These are phyloP conservation scores for Fusarium concolor DNA, from an alignment of 2,329 filamentous ascomycete genomes.

Conservation along the genomic window DNA sequence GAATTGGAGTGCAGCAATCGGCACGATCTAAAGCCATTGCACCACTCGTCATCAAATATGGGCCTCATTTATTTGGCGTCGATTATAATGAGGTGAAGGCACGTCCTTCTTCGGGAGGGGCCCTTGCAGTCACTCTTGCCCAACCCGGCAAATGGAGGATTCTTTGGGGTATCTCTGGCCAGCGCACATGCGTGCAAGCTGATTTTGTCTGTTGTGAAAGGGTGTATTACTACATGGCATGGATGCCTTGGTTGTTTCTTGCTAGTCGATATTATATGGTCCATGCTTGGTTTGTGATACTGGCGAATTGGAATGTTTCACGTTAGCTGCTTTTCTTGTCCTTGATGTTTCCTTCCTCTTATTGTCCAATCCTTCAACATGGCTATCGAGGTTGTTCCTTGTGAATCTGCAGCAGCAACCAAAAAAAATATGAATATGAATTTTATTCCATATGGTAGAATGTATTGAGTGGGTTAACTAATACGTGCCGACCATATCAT, in stretches of 20 bases:
- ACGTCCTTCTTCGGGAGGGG: neutral
- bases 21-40: neutral
- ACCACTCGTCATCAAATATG: neutral
- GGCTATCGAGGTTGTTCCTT: neutral
- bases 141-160: neutral
- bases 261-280: constrained; percentile 19
- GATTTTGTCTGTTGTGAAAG: constrained; percentile 20
- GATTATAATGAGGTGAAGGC: neutral
- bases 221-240: constrained; percentile 36
- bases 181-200: constrained; percentile 6
- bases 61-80: neutral
- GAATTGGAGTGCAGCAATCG: constrained; percentile 26
- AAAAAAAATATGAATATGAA: neutral
- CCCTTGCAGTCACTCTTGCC: neutral
- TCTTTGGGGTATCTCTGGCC: constrained; percentile 4
- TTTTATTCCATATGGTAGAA: neutral
- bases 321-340: neutral
- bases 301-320: constrained; percentile 35
- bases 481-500: no score
- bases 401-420: neutral
- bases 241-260: constrained; percentile 35
- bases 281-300: constrained; percentile 16
- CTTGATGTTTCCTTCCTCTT: neutral
- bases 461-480: neutral
- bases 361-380: neutral